Base-by-base conservation (phyloP, 148 eudicot genomes). In the Euryodendron excelsum region DNA sequence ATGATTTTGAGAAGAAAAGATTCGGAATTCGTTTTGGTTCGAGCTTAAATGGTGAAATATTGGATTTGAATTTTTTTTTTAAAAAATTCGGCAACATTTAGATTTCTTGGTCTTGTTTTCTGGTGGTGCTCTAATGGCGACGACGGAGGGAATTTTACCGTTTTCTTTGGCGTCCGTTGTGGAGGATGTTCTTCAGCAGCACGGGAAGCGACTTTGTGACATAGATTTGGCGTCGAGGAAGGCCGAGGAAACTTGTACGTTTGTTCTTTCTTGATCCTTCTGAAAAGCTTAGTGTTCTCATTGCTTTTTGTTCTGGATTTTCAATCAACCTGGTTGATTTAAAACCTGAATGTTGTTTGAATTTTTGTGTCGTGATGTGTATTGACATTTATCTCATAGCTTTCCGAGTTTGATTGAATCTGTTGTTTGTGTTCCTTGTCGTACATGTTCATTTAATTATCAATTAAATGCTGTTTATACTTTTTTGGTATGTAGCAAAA, bases 181-280 rank as follows among this genome's bases (percentile, higher is more conserved):
- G 75, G 97, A 89, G 68, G 92, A 94, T 80, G 89, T 88, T 80
- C 89, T 94, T 66, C 90, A 86, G 73, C 87, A 87, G 77, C 87
- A 88, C 53, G 93, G 88, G 1, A 85, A 84, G 78, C 78, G 87
- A 39, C 82, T 85, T 36, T 60, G 83, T 65, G 97, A 88, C 55
- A 60, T 78, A 4, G 89, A 90, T 78, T 85, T 86, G 25, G 97
- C 90, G 0, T 88, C 97, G 8, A 82, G 94, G 74, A 91, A 87
- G 84, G 88, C 90, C 30, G 87, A 94, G 70, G 97, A 94, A 76
- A 89, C 91, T 80, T 90, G 98, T 94, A 85, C 77, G 92, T 71
- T 80, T 37, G 11, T 62, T 75, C 18, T 73, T 53, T 67, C 66
- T 72, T 70, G 66, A 44, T 66, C 34, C 37, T 69, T 78, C 3